Base-by-base conservation (phyloP, 805 yeast species). In the Wickerhamiella azyma region DNA sequence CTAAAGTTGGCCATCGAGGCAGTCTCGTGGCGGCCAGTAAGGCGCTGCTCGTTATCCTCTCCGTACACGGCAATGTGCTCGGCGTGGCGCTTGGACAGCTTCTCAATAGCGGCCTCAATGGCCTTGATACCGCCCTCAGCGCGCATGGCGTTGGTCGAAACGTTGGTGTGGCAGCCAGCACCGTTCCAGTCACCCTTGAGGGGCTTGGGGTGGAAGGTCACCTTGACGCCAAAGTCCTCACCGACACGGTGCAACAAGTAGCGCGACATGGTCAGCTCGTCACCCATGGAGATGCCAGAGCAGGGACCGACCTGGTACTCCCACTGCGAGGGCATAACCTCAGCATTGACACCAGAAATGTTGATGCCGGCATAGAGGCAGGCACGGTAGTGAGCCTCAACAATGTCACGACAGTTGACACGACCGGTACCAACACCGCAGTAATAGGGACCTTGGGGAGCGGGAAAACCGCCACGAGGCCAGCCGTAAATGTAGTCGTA, bases 241-340 rank as follows among this genome's bases (percentile, higher is more conserved):
- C 97, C 96, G 46, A 86, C 92, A 71, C 96, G 81, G 70, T 77
- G 79, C 63, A 92, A 73, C 59, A 92, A 72, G 68, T 85, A 92
- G 69, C 98, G 81, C 51, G 96, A 92, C 63, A 88, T 76, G 89
- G 97, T 89, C 65, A 92, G 77, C 68, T 89, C 81, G 68, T 89
- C 98, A 66, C 96, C 97, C 97, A 89, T 89, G 58, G 69, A 67
- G 65, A 92, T 89, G 63, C 98, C 98, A 55, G 69, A 76, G 69
- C 96, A 85, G 55, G 98, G 97, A 61, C 98, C 98, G 57, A 89
- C 97, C 76, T 89, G 98, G 84, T 84, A 89, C 74, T 89, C 98
- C 98, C 98, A 89, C 76, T 89, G 98, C 51, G 96, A 86, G 50
- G 98, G 98, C 97, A 89, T 92, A 54, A 89, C 98, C 75, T 89